Conservation (phyloP, 1,139 yeast genomes). For the Candida dubliniensis region DNA sequence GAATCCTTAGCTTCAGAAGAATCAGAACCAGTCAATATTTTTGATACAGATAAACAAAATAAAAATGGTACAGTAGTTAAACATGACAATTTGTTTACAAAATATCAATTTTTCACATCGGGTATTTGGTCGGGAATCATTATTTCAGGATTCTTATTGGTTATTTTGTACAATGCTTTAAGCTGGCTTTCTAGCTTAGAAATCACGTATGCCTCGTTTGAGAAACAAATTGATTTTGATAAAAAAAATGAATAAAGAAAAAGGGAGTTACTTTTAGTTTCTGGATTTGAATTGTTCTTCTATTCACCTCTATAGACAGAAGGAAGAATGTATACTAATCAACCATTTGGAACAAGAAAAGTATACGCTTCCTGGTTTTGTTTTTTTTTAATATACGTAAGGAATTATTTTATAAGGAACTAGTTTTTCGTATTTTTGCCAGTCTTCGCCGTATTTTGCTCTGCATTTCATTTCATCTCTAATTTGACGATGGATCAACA, state of each 20-base stretch:
- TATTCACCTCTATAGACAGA: constrained; percentile 1
- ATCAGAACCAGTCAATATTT: constrained; percentile 23
- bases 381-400: constrained; percentile 58
- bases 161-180: constrained; percentile 54
- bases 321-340: neutral
- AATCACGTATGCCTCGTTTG: constrained; percentile 71
- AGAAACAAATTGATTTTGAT: constrained; percentile 60
- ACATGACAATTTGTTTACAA: constrained; percentile 32
- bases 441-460: constrained; percentile 77
- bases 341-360: neutral
- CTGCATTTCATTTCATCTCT: constrained; percentile 93
- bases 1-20: constrained; percentile 33
- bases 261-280: no score
- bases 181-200: constrained; percentile 62
- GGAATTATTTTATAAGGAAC: constrained; percentile 95
- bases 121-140: constrained; percentile 71
- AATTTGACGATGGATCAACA: constrained; percentile 81
- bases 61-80: constrained; percentile 11
- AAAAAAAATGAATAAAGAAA: constrained; percentile 55
- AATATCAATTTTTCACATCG: constrained; percentile 45
- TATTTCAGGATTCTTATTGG: constrained; percentile 53
- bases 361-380: no score
- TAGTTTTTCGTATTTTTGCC: constrained; percentile 74
- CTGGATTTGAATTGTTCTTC: no score
- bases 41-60: constrained; percentile 15